A percentile compares a stretch with the other conserved stretches of the same genome.
Conservation (phyloP, 305 asterid genomes). For the Galium porrigens region DNA sequence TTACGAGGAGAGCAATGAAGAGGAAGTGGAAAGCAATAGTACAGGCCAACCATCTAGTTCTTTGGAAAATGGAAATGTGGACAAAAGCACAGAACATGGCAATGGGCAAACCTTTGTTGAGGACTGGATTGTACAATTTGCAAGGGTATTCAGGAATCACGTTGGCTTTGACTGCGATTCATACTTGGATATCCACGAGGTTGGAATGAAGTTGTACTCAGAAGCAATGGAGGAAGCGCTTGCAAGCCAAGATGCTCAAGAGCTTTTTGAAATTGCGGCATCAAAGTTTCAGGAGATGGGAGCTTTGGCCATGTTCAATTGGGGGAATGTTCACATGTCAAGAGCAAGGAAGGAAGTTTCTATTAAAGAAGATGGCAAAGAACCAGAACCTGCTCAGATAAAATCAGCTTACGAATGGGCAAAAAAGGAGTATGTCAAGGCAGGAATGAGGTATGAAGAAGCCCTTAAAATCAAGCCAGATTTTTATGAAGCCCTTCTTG, state of each 20-base stretch:
- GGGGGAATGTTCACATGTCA: constrained; percentile 83
- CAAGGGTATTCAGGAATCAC: constrained; percentile 63
- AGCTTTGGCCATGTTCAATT: constrained; percentile 82
- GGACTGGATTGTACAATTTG: constrained; percentile 77
- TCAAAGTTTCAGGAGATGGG: constrained; percentile 75
- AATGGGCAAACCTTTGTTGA: constrained; percentile 39
- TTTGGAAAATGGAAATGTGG: constrained; percentile 24
- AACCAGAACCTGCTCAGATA: constrained; percentile 33
- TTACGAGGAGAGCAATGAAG: constrained; percentile 50
- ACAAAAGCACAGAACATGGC: constrained; percentile 17
- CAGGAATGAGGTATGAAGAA: constrained; percentile 56
- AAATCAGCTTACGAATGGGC: constrained; percentile 67
- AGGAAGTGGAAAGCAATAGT: constrained; percentile 20
- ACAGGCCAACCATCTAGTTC: constrained; percentile 25
- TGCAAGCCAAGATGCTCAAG: constrained; percentile 66
- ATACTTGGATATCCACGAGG: constrained; percentile 71
- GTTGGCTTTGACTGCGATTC: constrained; percentile 78
- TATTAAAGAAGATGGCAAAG: constrained; percentile 41
- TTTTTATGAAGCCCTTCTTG: constrained; percentile 81
- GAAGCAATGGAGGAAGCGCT: constrained; percentile 82
- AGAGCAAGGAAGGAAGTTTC: constrained; percentile 60
- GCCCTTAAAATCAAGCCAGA: constrained; percentile 68
- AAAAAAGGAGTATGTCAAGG: constrained; percentile 48
- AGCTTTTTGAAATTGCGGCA: constrained; percentile 63
- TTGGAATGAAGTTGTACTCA: constrained; percentile 69